Conservation (phyloP, 768 basidiomycete genomes). For the Suillus occidentalis region DNA sequence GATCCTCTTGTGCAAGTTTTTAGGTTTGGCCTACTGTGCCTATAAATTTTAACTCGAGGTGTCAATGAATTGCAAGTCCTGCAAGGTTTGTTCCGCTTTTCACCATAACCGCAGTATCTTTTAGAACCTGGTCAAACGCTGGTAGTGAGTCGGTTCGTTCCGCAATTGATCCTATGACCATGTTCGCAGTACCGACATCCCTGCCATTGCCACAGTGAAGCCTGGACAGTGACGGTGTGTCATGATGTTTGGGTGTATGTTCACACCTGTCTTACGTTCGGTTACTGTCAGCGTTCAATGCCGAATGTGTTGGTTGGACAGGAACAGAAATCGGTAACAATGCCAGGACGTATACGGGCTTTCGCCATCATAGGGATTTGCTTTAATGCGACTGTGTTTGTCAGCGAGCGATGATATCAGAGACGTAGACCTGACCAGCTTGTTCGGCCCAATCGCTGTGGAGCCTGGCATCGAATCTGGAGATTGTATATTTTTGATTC, state of each 20-base stretch:
- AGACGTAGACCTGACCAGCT: conserved; percentile 60
- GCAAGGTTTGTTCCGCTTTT: conserved; percentile 44
- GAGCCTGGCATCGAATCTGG: conserved; percentile 72
- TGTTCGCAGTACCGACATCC: conserved; percentile 55
- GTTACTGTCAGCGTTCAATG: conserved; percentile 50
- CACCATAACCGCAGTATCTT: background rate
- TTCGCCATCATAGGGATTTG: background rate
- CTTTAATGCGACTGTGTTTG: background rate
- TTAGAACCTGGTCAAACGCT: conserved; percentile 68
- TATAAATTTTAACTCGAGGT: conserved; percentile 1
- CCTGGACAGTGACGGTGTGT: conserved; percentile 49
- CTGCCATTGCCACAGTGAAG: conserved; percentile 59
- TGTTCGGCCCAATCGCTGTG: conserved; percentile 74
- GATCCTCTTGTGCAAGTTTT: conserved; percentile 54
- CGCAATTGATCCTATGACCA: background rate
- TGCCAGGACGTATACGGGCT: conserved; percentile 58
- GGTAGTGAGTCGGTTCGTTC: conserved; percentile 53
- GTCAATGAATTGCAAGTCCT: conserved; percentile 31
- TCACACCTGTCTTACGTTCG: background rate
- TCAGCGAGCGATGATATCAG: conserved; percentile 66
- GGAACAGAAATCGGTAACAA: conserved; percentile 86
- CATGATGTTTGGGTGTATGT: background rate
- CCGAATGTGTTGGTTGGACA: conserved; percentile 77
- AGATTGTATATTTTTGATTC: conserved; percentile 76
- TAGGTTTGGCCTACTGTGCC: background rate